A percentile compares a stretch with the other conserved stretches of the same genome.
Conservation (phyloP, 2,329 filamentous ascomycete species). For the Pseudogymnoascus sp. region DNA sequence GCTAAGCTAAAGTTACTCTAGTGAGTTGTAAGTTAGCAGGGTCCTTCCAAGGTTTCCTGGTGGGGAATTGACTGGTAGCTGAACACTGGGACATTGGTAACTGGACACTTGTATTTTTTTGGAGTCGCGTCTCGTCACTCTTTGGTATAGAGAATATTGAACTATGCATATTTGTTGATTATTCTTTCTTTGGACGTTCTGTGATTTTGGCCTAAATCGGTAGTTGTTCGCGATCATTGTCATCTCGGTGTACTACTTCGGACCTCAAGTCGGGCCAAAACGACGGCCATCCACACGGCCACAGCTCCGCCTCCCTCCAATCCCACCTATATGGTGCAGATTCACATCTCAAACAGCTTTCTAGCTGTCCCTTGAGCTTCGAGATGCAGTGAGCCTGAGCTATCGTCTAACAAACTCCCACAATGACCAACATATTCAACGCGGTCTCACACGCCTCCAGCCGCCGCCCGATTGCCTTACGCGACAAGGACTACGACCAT, state of each 20-base stretch:
- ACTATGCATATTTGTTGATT: background rate
- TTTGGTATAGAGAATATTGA: background rate
- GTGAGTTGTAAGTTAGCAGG: slow-evolving; percentile 2
- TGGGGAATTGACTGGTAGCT: background rate
- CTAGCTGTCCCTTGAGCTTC: background rate
- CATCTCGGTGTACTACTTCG: background rate
- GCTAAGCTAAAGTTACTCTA: slow-evolving; percentile 1
- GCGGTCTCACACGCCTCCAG: slow-evolving; percentile 20
- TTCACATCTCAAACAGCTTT: background rate
- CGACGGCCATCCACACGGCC: background rate
- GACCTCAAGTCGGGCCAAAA: background rate
- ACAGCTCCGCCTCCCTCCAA: background rate
- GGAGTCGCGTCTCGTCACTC: background rate
- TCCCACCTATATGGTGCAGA: slow-evolving; percentile 1
- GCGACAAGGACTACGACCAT: slow-evolving; percentile 60
- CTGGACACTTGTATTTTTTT: background rate
- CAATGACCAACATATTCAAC: slow-evolving; percentile 18
- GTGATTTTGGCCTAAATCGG: background rate
- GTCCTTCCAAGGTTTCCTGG: slow-evolving; percentile 4
- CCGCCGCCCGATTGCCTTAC: slow-evolving; percentile 47
- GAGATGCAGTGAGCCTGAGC: background rate
- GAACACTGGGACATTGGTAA: background rate
- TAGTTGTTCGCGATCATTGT: background rate
- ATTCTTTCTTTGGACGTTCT: background rate
- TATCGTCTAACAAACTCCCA: background rate